A percentile compares a stretch with the other conserved stretches of the same genome.
Evolutionary conservation across 129 eudicot genomes (phyloP).

Genomic region (Arctium lappa): DNA sequence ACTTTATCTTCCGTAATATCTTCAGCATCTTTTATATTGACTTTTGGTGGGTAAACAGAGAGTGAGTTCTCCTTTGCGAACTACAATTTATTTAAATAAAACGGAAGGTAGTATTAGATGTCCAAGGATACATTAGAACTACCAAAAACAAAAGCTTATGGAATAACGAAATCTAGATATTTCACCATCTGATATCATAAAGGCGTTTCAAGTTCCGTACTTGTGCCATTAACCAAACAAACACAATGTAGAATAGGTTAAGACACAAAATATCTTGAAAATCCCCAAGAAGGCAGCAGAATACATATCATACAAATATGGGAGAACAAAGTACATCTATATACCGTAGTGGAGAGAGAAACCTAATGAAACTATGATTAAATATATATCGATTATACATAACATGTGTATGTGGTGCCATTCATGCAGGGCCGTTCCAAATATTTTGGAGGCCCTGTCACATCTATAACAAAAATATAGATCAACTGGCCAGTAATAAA

Average conservation of each 20-base stretch:
- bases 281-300: background rate
- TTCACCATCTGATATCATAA: slow-evolving; percentile 12
- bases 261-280: slow-evolving; percentile 5
- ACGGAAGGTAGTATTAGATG: slow-evolving; percentile 1
- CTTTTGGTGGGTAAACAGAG: slow-evolving; percentile 55
- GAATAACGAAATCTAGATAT: background rate
- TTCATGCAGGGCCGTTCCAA: too few relatives aligned
- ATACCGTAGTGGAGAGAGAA: background rate
- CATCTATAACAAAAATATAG: background rate
- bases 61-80: slow-evolving; percentile 69
- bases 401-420: background rate
- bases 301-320: background rate
- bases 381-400: background rate
- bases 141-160: slow-evolving; percentile 3
- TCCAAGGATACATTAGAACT: slow-evolving; percentile 9
- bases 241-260: background rate
- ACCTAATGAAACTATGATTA: background rate
- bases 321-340: background rate
- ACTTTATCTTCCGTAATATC: slow-evolving; percentile 73
- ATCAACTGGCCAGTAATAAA: background rate
- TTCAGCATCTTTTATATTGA: slow-evolving; percentile 61
- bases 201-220: background rate
- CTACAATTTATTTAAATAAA: slow-evolving; percentile 31
- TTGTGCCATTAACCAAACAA: slow-evolving; percentile 3
- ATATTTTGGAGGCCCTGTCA: too few relatives aligned